Percentiles rank a stretch among this genome's conserved stretches.
Evolutionary conservation across 805 yeast genomes (phyloP).

Genomic region (Phaffomyces antillensis): DNA sequence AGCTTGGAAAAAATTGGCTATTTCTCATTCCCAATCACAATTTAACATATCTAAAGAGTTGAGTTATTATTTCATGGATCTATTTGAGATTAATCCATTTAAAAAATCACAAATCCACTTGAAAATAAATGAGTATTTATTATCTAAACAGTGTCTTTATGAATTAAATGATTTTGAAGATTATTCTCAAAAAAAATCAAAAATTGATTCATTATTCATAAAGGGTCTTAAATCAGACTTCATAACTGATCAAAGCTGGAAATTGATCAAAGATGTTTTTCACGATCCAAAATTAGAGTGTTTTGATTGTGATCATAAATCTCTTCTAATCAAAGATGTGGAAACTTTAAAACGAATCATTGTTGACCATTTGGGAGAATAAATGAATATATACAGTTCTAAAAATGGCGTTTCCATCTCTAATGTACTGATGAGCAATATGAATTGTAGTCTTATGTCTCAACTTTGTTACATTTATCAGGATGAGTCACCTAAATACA

Average conservation of each 20-base stretch:
- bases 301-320: conserved; percentile 5
- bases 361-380: not conserved
- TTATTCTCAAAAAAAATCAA: not conserved
- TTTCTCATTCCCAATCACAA: not conserved
- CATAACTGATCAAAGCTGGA: conserved; percentile 26
- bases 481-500: too few relatives aligned
- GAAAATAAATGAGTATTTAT: conserved; percentile 21
- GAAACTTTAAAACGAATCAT: not conserved
- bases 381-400: not conserved
- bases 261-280: conserved; percentile 1
- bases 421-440: too few relatives aligned
- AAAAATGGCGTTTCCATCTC: too few relatives aligned
- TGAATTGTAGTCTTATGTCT: too few relatives aligned
- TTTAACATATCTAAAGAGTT: conserved; percentile 9
- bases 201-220: conserved; percentile 30
- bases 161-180: conserved; percentile 25
- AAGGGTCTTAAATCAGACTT: conserved; percentile 37
- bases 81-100: conserved; percentile 10
- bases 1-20: conserved; percentile 1
- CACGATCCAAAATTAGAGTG: not conserved
- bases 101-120: conserved; percentile 9
- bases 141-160: conserved; percentile 9
- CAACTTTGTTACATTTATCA: too few relatives aligned
- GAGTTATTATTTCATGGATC: conserved; percentile 13
- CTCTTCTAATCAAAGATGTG: not conserved